Conservation (phyloP, 441 rosid species). For the Populus trichocarpa region DNA sequence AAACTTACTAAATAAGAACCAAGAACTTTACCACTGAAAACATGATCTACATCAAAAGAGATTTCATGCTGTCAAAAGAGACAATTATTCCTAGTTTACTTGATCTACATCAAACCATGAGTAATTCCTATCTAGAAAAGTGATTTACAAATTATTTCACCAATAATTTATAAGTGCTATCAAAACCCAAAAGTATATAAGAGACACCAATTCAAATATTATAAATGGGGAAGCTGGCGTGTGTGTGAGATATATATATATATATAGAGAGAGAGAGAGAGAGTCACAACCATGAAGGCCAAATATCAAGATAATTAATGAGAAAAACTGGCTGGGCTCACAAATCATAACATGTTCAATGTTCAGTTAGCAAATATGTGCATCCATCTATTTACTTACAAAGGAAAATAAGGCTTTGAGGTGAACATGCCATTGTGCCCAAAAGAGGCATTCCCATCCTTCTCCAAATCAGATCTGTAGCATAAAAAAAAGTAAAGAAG, state of each 20-base stretch:
- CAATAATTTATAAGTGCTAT: background rate
- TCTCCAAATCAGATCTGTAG: conserved; percentile 33
- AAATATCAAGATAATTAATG: background rate
- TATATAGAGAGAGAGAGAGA: background rate
- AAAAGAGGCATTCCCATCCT: conserved; percentile 26
- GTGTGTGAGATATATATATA: too few relatives aligned
- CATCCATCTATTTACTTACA: conserved; percentile 28
- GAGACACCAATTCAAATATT: background rate
- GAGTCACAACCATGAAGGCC: background rate
- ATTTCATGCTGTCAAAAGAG: too few relatives aligned
- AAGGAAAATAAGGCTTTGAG: conserved; percentile 25
- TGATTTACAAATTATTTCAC: background rate
- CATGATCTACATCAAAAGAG: too few relatives aligned
- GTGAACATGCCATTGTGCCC: conserved; percentile 17
- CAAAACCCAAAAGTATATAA: background rate
- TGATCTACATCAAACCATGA: too few relatives aligned
- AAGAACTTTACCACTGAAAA: too few relatives aligned
- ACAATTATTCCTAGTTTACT: too few relatives aligned
- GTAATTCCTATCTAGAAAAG: too few relatives aligned
- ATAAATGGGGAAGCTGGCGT: background rate
- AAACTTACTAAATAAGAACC: too few relatives aligned
- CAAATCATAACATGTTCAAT: background rate
- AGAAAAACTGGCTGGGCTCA: background rate
- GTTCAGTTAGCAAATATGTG: background rate
- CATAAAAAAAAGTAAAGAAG: background rate